A percentile compares a stretch with the other conserved stretches of the same genome.
Evolutionary conservation across 2,329 filamentous ascomycete species (phyloP).

Genomic region (Eutypa lata): DNA sequence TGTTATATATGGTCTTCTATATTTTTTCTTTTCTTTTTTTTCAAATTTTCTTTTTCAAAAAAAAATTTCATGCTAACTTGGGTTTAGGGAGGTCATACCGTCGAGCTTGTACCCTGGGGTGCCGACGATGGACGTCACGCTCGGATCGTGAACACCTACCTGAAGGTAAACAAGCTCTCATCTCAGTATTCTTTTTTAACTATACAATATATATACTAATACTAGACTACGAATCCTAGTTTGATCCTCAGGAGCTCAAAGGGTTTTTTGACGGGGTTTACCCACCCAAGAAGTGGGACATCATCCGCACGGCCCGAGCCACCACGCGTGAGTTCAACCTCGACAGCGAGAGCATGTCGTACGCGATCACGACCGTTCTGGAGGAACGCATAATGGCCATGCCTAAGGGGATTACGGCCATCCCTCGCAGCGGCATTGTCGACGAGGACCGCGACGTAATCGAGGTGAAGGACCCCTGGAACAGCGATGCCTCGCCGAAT

Average conservation of each 20-base stretch:
- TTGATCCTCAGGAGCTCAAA: constrained; percentile 47
- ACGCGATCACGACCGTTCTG: constrained; percentile 24
- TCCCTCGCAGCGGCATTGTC: constrained; percentile 23
- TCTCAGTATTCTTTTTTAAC: not conserved
- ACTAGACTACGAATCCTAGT: constrained; percentile 11
- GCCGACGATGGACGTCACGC: constrained; percentile 24
- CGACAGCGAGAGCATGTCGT: constrained; percentile 28
- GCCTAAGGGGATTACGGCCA: constrained; percentile 5
- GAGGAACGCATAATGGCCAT: constrained; percentile 22
- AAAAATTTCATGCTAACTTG: constrained; percentile 5
- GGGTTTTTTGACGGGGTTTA: constrained; percentile 45
- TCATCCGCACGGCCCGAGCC: constrained; percentile 39
- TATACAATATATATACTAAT: too few relatives aligned
- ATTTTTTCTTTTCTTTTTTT: not conserved
- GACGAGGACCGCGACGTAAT: constrained; percentile 21
- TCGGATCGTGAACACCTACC: constrained; percentile 33
- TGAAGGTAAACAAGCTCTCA: constrained; percentile 31
- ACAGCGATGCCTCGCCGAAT: constrained; percentile 18
- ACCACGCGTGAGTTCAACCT: constrained; percentile 40
- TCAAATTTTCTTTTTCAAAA: not conserved
- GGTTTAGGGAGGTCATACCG: constrained; percentile 8
- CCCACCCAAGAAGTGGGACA: constrained; percentile 41
- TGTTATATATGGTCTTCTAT: not conserved
- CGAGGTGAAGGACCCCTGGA: too few relatives aligned
- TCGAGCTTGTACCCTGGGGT: constrained; percentile 27